These are phyloP conservation scores for Rhodomyrtus tomentosa DNA, from an alignment of 345 rosid species.

Conservation along the genomic window DNA sequence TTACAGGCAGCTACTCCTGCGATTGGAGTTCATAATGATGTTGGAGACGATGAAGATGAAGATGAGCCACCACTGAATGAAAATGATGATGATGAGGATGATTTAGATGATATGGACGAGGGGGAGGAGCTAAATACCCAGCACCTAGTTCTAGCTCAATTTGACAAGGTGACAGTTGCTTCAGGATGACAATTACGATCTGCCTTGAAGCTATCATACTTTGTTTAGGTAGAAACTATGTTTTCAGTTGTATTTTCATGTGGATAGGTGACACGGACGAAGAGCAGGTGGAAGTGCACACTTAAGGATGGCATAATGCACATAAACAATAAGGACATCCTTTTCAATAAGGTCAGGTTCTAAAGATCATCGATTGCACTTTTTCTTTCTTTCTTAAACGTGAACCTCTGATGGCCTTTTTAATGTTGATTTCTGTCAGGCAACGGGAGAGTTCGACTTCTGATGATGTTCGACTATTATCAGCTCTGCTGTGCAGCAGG, in stretches of 20 bases:
- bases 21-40: conserved; percentile 21
- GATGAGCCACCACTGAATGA: conserved; percentile 83
- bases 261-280: conserved; percentile 82
- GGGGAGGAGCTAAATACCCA: conserved; percentile 93
- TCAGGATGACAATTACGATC: background rate
- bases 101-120: conserved; percentile 76
- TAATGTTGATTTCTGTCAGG: conserved; percentile 26
- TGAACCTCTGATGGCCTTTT: background rate
- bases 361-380: background rate
- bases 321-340: conserved; percentile 86
- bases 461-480: conserved; percentile 26
- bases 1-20: conserved; percentile 78
- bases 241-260: background rate
- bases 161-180: conserved; percentile 61
- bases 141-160: conserved; percentile 93
- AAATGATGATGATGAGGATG: conserved; percentile 81
- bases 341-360: conserved; percentile 70
- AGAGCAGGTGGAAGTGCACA: conserved; percentile 92
- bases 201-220: background rate
- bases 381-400: background rate
- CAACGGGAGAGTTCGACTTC: conserved; percentile 89
- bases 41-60: conserved; percentile 49
- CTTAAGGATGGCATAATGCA: conserved; percentile 98
- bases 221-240: background rate
- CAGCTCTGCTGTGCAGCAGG: background rate